Conservation (phyloP, 1,284 basidiomycete species). For the Malassezia furfur region DNA sequence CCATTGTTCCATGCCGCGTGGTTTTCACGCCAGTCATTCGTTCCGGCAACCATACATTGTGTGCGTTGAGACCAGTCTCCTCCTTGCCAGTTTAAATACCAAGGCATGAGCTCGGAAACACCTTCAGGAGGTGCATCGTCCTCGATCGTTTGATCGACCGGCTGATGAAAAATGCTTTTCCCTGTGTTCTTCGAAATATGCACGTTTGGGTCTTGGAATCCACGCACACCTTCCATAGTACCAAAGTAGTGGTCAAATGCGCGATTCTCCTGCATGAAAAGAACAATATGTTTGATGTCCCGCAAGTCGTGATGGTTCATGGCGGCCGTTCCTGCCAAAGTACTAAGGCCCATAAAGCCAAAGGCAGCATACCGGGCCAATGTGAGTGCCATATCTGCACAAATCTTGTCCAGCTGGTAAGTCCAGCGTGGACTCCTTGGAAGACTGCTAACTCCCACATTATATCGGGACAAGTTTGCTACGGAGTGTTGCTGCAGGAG, state of each 20-base stretch:
- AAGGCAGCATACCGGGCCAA: too few relatives aligned
- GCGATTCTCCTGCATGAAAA: constrained; percentile 43
- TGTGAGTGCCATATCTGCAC: too few relatives aligned
- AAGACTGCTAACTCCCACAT: too few relatives aligned
- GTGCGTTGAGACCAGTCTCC: constrained; percentile 25
- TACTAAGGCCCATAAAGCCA: too few relatives aligned
- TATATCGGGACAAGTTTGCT: too few relatives aligned
- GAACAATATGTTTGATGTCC: constrained; percentile 23
- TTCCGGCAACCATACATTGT: constrained; percentile 34
- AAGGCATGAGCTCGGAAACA: constrained; percentile 28
- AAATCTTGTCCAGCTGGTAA: too few relatives aligned
- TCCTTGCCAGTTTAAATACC: constrained; percentile 33
- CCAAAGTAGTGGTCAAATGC: constrained; percentile 43
- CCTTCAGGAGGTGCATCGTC: constrained; percentile 4
- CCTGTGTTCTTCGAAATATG: constrained; percentile 27
- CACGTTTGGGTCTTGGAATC: constrained; percentile 39
- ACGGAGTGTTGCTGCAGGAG: too few relatives aligned
- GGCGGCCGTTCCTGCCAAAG: too few relatives aligned
- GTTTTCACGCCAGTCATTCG: constrained; percentile 32
- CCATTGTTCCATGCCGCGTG: constrained; percentile 35
- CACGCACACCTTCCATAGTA: constrained; percentile 33
- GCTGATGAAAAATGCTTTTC: constrained; percentile 26
- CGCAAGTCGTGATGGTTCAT: background rate
- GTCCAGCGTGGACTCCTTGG: too few relatives aligned
- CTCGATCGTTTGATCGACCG: constrained; percentile 3